A percentile compares a stretch with the other conserved stretches of the same genome.
Conservation (phyloP, 2,329 filamentous ascomycete species). For the Rutstroemia sp. region DNA sequence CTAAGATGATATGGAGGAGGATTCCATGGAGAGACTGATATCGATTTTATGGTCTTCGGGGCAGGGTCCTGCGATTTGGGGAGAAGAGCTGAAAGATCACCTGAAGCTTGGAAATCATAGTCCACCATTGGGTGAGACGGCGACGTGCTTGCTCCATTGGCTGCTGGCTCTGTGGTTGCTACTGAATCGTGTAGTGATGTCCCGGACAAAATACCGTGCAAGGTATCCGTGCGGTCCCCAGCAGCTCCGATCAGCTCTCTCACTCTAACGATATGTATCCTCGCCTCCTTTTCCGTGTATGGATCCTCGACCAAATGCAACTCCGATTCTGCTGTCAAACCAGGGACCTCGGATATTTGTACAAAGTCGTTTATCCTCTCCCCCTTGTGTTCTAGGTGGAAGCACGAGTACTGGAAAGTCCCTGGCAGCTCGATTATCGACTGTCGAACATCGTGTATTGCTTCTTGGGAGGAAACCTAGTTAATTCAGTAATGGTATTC, state of each 20-base stretch:
- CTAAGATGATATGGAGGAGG: constrained; percentile 87
- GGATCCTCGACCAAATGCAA: constrained; percentile 83
- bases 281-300: constrained; percentile 96
- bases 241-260: constrained; percentile 90
- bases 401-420: constrained; percentile 96
- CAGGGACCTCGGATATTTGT: constrained; percentile 81
- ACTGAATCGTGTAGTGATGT: constrained; percentile 82
- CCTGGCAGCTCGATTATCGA: constrained; percentile 89
- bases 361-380: constrained; percentile 92
- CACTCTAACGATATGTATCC: constrained; percentile 86
- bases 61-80: constrained; percentile 58
- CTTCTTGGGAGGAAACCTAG: constrained; percentile 85
- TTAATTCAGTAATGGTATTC: constrained; percentile 21
- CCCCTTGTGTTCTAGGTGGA: constrained; percentile 89
- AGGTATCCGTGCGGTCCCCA: constrained; percentile 77
- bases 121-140: constrained; percentile 52
- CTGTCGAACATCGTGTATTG: constrained; percentile 94
- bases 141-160: constrained; percentile 30
- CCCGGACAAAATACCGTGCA: constrained; percentile 80
- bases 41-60: constrained; percentile 85
- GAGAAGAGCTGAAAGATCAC: constrained; percentile 63
- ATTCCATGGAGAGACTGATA: constrained; percentile 91
- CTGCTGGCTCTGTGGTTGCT: constrained; percentile 28
- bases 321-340: constrained; percentile 68
- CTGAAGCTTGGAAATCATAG: constrained; percentile 69